A percentile compares a stretch with the other conserved stretches of the same genome.
Conservation (phyloP, 306 rosid genomes). For the Cajanus cajan region DNA sequence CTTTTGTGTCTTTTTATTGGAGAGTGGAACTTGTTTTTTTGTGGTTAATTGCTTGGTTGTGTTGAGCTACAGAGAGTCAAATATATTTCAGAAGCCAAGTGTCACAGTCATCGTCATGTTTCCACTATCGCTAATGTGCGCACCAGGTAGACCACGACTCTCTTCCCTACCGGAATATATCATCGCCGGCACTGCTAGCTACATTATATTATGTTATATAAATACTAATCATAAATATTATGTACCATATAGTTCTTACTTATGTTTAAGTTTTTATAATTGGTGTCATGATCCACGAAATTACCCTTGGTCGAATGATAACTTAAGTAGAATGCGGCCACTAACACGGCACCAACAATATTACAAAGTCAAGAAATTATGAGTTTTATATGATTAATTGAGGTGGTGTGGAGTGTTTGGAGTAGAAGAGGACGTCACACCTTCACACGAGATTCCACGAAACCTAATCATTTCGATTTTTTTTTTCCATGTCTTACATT, state of each 20-base stretch:
- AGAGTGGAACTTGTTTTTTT: slow-evolving; percentile 18
- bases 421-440: slow-evolving; percentile 6
- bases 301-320: not conserved
- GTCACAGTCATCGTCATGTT: slow-evolving; percentile 51
- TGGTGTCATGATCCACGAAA: not conserved
- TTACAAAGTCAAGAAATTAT: slow-evolving; percentile 27
- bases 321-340: not conserved
- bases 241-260: not conserved
- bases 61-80: slow-evolving; percentile 56
- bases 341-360: not conserved
- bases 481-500: slow-evolving; percentile 10
- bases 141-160: slow-evolving; percentile 48
- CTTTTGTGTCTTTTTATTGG: slow-evolving; percentile 32
- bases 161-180: slow-evolving; percentile 12
- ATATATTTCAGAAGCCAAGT: slow-evolving; percentile 30
- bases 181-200: not conserved
- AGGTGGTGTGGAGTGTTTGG: not conserved
- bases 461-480: slow-evolving; percentile 29
- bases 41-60: slow-evolving; percentile 19
- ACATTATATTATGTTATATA: not conserved
- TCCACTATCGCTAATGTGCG: slow-evolving; percentile 70
- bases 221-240: too few relatives aligned
- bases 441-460: slow-evolving; percentile 1
- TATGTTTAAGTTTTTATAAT: not conserved
- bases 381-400: slow-evolving; percentile 6